These are phyloP conservation scores for Ganoderma lucidum DNA, from an alignment of 1,284 basidiomycete genomes.

Conservation along the genomic window DNA sequence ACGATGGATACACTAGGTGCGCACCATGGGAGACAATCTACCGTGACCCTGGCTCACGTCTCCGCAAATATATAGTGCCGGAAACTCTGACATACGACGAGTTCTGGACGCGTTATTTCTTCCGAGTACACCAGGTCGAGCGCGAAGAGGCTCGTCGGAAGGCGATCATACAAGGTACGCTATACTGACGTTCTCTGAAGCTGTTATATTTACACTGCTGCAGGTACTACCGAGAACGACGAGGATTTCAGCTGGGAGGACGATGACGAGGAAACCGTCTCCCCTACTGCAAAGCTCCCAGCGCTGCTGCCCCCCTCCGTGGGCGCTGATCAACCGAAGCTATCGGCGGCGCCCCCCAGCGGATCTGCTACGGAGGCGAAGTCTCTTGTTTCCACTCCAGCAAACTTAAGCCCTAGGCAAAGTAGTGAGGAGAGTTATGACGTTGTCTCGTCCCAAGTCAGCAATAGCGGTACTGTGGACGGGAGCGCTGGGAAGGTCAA, in stretches of 20 bases:
- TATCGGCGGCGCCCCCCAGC: slow-evolving; percentile 20
- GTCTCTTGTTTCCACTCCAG: slow-evolving; percentile 47
- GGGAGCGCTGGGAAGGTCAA: slow-evolving; percentile 23
- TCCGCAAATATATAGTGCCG: slow-evolving; percentile 65
- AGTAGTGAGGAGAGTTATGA: slow-evolving; percentile 81
- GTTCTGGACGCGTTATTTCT: slow-evolving; percentile 95
- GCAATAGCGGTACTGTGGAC: slow-evolving; percentile 37
- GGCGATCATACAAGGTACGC: slow-evolving; percentile 77
- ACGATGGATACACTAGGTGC: slow-evolving; percentile 70
- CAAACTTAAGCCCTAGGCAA: slow-evolving; percentile 56
- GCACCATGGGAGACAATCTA: not conserved
- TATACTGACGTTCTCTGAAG: not conserved
- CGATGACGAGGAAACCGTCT: slow-evolving; percentile 65
- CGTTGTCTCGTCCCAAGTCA: slow-evolving; percentile 63
- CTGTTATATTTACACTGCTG: slow-evolving; percentile 1
- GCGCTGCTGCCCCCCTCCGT: slow-evolving; percentile 9
- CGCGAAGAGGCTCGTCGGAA: slow-evolving; percentile 85
- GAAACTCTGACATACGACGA: slow-evolving; percentile 68
- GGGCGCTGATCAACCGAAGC: slow-evolving; percentile 9
- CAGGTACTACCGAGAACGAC: slow-evolving; percentile 67
- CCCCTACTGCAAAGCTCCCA: slow-evolving; percentile 41
- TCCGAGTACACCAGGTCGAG: slow-evolving; percentile 88
- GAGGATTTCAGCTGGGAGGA: slow-evolving; percentile 87
- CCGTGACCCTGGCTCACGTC: not conserved
- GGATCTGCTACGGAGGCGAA: slow-evolving; percentile 32